phyloP scores from a whole-genome alignment of 2,329 filamentous ascomycete species.

The Fusarium sp. region DNA sequence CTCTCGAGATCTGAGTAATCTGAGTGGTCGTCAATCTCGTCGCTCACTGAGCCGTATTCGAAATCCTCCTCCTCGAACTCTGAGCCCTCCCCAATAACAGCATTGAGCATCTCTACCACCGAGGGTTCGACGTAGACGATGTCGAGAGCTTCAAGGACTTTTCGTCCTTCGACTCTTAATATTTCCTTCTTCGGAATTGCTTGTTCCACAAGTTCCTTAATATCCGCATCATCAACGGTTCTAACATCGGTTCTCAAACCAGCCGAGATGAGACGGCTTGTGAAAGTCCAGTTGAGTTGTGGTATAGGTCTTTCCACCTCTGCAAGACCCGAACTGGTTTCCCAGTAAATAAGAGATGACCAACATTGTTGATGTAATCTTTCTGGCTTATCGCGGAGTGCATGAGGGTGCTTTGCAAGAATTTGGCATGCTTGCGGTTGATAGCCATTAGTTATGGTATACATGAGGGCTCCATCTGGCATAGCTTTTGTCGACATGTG shows the following conservation, averaged over 20 bases:
- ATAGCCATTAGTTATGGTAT: constrained; percentile 45
- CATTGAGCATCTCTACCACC: constrained; percentile 5
- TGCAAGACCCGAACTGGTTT: constrained; percentile 18
- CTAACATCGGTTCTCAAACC: constrained; percentile 46
- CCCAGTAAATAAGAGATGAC: constrained; percentile 42
- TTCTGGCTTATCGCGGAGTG: constrained; percentile 37
- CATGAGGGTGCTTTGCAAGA: constrained; percentile 44
- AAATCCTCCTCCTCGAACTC: constrained; percentile 18
- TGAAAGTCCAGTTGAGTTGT: constrained; percentile 47
- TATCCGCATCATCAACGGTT: constrained; percentile 34
- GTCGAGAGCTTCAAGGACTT: constrained; percentile 44
- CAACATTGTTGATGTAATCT: constrained; percentile 44
- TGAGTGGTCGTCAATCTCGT: constrained; percentile 36
- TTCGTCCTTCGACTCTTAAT: constrained; percentile 41
- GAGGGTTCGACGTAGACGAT: constrained; percentile 45
- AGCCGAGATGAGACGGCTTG: constrained; percentile 40
- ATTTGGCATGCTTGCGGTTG: constrained; percentile 48
- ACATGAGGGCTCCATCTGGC: constrained; percentile 49
- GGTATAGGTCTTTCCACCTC: constrained; percentile 22
- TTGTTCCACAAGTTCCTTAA: constrained; percentile 42
- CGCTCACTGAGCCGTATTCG: constrained; percentile 32
- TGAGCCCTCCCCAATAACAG: constrained; percentile 1
- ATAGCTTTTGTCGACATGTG: constrained; percentile 44
- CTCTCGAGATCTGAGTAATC: constrained; percentile 31
- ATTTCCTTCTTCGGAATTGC: constrained; percentile 39